Conservation (phyloP, 1,284 basidiomycete species). For the Cryptococcus depauperatus region DNA sequence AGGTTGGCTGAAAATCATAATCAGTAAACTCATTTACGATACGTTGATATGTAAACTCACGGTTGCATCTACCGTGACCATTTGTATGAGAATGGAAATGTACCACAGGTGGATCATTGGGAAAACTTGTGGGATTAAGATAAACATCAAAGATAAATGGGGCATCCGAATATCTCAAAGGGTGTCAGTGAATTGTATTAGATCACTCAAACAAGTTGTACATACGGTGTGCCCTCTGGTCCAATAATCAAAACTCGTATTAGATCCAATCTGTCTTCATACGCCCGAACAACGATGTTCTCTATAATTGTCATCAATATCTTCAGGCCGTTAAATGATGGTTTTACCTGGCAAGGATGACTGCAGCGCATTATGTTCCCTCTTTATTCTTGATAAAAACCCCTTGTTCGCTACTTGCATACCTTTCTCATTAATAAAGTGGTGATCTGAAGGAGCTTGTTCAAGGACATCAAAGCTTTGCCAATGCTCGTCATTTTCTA, state of each 20-base stretch:
- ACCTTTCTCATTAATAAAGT: slow-evolving; percentile 54
- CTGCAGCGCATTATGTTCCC: slow-evolving; percentile 73
- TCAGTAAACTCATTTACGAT: not conserved
- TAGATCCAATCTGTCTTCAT: slow-evolving; percentile 71
- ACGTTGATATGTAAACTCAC: slow-evolving; percentile 7
- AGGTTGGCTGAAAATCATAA: slow-evolving; percentile 55
- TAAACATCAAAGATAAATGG: slow-evolving; percentile 93
- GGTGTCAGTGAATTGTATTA: not conserved
- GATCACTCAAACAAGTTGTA: not conserved
- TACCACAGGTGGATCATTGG: slow-evolving; percentile 74
- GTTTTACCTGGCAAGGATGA: slow-evolving; percentile 68
- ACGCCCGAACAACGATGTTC: slow-evolving; percentile 50
- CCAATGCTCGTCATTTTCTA: slow-evolving; percentile 48
- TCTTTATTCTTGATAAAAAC: slow-evolving; percentile 65
- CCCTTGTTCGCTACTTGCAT: slow-evolving; percentile 56
- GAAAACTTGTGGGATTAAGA: slow-evolving; percentile 72
- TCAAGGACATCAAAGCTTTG: slow-evolving; percentile 68
- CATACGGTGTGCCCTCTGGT: slow-evolving; percentile 73
- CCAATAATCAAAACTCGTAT: slow-evolving; percentile 83
- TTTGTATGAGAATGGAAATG: slow-evolving; percentile 92
- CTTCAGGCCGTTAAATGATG: slow-evolving; percentile 1
- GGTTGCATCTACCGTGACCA: slow-evolving; percentile 73
- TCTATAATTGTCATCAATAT: slow-evolving; percentile 37
- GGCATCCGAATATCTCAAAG: slow-evolving; percentile 63
- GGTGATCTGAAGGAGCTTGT: slow-evolving; percentile 68